A percentile compares a stretch with the other conserved stretches of the same genome.
Evolutionary conservation across 345 rosid genomes (phyloP).

Genomic region (Linum trigynum): DNA sequence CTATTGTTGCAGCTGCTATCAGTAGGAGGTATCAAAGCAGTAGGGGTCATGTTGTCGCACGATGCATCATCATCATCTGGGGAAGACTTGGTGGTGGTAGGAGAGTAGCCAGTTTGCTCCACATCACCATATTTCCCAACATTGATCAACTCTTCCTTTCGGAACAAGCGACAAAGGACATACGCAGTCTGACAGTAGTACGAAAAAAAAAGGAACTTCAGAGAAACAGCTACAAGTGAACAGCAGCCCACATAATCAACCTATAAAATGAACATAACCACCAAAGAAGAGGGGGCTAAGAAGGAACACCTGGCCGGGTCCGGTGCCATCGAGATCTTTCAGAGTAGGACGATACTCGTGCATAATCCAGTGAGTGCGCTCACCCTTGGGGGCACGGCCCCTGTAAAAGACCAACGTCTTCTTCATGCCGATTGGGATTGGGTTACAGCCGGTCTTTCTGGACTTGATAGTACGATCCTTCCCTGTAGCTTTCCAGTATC

Average conservation of each 20-base stretch:
- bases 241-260: neutral
- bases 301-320: constrained; percentile 61
- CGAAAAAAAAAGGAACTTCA: neutral
- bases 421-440: constrained; percentile 68
- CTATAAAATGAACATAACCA: neutral
- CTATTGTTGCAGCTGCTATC: constrained; percentile 37
- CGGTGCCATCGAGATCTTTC: constrained; percentile 67
- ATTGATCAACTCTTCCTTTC: constrained; percentile 49
- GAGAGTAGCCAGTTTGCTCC: constrained; percentile 44
- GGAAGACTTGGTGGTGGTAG: constrained; percentile 42
- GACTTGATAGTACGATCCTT: constrained; percentile 77
- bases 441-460: constrained; percentile 29
- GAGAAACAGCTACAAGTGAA: neutral
- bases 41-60: constrained; percentile 22
- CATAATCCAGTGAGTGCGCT: constrained; percentile 85
- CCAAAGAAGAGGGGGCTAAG: neutral
- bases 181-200: constrained; percentile 42
- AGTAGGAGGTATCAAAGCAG: constrained; percentile 16
- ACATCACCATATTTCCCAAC: constrained; percentile 38
- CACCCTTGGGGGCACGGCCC: constrained; percentile 94
- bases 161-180: constrained; percentile 80
- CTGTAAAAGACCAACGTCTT: constrained; percentile 80
- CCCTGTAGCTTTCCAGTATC: constrained; percentile 95
- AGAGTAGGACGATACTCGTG: constrained; percentile 81
- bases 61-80: constrained; percentile 40